Conservation (phyloP, 1,139 yeast species). For the Keqinozyma sinolaborantium region DNA sequence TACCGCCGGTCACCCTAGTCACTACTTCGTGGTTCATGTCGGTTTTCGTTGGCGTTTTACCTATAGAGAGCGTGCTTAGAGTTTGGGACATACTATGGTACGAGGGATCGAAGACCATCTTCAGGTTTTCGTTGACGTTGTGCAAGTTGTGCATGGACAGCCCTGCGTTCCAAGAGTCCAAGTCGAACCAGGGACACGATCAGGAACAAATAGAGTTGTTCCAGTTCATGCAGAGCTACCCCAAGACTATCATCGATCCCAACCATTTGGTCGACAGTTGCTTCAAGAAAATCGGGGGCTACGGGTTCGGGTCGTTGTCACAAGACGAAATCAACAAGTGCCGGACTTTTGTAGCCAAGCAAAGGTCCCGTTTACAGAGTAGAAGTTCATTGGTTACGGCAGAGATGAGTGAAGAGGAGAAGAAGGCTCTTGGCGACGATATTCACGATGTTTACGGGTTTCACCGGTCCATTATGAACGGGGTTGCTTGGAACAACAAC, state of each 20-base stretch:
- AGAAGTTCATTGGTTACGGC: slow-evolving; percentile 29
- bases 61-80: slow-evolving; percentile 80
- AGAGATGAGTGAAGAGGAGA: slow-evolving; percentile 39
- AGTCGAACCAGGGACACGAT: slow-evolving; percentile 17
- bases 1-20: slow-evolving; percentile 90
- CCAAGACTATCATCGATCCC: slow-evolving; percentile 71
- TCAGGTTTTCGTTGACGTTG: slow-evolving; percentile 80
- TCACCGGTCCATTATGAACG: slow-evolving; percentile 50
- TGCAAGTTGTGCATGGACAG: slow-evolving; percentile 74
- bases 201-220: slow-evolving; percentile 81
- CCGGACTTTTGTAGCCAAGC: slow-evolving; percentile 69
- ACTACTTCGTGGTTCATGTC: slow-evolving; percentile 99
- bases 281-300: slow-evolving; percentile 69
- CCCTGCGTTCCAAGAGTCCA: slow-evolving; percentile 28
- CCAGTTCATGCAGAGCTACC: slow-evolving; percentile 80
- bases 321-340: slow-evolving; percentile 81
- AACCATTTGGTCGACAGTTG: slow-evolving; percentile 67
- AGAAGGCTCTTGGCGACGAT: slow-evolving; percentile 34
- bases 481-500: slow-evolving; percentile 55
- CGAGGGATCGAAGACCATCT: slow-evolving; percentile 85
- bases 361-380: slow-evolving; percentile 43
- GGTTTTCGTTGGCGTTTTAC: slow-evolving; percentile 80
- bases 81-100: slow-evolving; percentile 95
- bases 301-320: slow-evolving; percentile 64
- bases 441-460: slow-evolving; percentile 49